Conservation (phyloP, 768 basidiomycete genomes). For the Mycena metata region DNA sequence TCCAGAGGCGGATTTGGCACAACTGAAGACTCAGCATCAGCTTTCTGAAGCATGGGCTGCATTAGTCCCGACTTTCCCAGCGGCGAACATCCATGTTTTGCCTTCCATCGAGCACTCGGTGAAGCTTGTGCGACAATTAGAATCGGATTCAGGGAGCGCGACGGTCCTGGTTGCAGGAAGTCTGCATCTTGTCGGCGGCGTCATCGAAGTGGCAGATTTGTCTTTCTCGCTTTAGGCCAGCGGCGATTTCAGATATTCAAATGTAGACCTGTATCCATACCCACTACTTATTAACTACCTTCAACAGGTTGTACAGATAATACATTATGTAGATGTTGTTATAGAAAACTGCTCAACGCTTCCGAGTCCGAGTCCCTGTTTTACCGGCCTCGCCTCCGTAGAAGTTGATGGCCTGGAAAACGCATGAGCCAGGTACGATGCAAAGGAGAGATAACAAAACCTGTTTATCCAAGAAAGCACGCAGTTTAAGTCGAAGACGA, state of each 20-base stretch:
- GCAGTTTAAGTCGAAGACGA: conserved; percentile 56
- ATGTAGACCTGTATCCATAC: conserved; percentile 28
- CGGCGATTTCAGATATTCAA: not conserved
- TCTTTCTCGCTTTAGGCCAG: conserved; percentile 67
- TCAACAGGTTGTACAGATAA: conserved; percentile 51
- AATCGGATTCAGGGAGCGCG: conserved; percentile 44
- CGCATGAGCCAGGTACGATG: not conserved
- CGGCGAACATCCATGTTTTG: conserved; percentile 78
- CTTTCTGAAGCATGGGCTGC: conserved; percentile 81
- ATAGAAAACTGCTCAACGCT: conserved; percentile 31
- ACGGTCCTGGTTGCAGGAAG: conserved; percentile 93
- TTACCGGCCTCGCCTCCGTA: conserved; percentile 55
- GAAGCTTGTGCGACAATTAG: conserved; percentile 66
- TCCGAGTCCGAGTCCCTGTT: conserved; percentile 32
- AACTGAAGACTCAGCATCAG: conserved; percentile 81
- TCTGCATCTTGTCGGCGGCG: conserved; percentile 92
- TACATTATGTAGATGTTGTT: conserved; percentile 16
- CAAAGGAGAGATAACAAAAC: conserved; percentile 42
- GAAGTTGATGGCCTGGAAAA: conserved; percentile 66
- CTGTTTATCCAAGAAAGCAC: conserved; percentile 69
- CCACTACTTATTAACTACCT: conserved; percentile 41
- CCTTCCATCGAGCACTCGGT: conserved; percentile 93
- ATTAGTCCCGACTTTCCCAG: conserved; percentile 72
- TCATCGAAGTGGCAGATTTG: conserved; percentile 91
- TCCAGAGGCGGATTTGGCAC: conserved; percentile 69